Evolutionary conservation across 2,329 filamentous ascomycete species (phyloP), one percentile per base, ranked within the genome.

Genomic region (Arthrobotrys megalospora): DNA sequence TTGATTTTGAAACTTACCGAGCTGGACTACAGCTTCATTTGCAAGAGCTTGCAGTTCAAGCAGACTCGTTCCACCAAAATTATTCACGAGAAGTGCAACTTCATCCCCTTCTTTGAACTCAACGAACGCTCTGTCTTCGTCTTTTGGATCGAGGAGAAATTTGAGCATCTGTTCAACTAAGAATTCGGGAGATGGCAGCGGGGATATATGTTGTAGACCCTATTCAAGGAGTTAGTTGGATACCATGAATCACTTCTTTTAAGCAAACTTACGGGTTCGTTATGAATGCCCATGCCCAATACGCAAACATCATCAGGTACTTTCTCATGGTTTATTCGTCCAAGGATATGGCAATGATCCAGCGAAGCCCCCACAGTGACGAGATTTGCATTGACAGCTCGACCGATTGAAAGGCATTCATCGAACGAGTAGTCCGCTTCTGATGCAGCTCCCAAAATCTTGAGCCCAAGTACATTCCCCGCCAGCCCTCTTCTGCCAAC

Each of bases 401-500:
- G 34, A 1, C 76, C 76, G 14, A 79, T 38, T 5, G 67, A 63
- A 6, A 79, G 52, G 34, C 76, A 79, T 28, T 73, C 53, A 21
- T 79, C 32, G 43, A 79, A 79, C 10, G 63, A 66, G 21, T 66
- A 76, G 8, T 58, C 76, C 4, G 65, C 70, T 43, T 75, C 70
- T 21, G 69, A 53, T 16, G 76, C 76, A 2, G 76, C 70, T 4
- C 76, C 76, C 11, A 79, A 36, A 52, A 79, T 79, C 52, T 79
- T 79, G 43, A 79, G 70, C 16, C 67, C 92, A 24, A 97, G 86
- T 45, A 97, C 93, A 5, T 94, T 96, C 36, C 95, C 95, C 2
- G 93, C 94, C 84, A 98, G 96, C 66, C 95, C 95, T 82, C 95
- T 89, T 64, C 95, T 87, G 0, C 95, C 95, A 14, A 97, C 95